These are phyloP conservation scores for Lactifluus subvellereus DNA, from an alignment of 768 basidiomycete genomes.

Conservation along the genomic window DNA sequence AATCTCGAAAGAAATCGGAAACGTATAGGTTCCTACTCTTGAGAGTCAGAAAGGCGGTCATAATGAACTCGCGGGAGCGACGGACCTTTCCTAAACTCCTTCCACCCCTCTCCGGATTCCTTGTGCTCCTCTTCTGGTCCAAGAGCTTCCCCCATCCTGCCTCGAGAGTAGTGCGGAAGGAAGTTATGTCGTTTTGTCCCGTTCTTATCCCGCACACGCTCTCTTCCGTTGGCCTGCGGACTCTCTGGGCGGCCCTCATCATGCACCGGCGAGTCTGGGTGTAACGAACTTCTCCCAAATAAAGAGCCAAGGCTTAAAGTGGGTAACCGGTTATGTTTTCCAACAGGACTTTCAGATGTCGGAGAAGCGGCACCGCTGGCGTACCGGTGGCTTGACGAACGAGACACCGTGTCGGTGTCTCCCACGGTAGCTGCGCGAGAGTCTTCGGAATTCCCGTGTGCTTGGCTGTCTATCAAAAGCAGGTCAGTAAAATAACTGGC, in stretches of 20 bases:
- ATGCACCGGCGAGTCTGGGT: not conserved
- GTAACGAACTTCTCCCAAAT: constrained; percentile 11
- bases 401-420: not conserved
- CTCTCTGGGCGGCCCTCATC: constrained; percentile 23
- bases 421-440: not conserved
- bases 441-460: not conserved
- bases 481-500: not conserved
- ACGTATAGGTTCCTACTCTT: constrained; percentile 75
- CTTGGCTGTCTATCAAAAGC: not conserved
- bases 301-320: constrained; percentile 7
- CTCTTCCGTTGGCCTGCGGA: constrained; percentile 28
- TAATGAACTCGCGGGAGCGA: not conserved
- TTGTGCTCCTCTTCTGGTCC: constrained; percentile 39
- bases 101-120: constrained; percentile 56
- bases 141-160: constrained; percentile 38
- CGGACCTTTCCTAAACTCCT: constrained; percentile 82
- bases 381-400: constrained; percentile 1
- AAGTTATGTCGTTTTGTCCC: constrained; percentile 25
- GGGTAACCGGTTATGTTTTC: not conserved
- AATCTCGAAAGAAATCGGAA: constrained; percentile 87
- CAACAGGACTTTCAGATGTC: not conserved
- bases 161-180: constrained; percentile 33
- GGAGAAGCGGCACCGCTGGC: not conserved
- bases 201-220: constrained; percentile 27
- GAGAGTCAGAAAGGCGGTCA: not conserved